These are phyloP conservation scores for Paspalum vaginatum DNA, from an alignment of 176 grass and related monocot species.

Conservation along the genomic window DNA sequence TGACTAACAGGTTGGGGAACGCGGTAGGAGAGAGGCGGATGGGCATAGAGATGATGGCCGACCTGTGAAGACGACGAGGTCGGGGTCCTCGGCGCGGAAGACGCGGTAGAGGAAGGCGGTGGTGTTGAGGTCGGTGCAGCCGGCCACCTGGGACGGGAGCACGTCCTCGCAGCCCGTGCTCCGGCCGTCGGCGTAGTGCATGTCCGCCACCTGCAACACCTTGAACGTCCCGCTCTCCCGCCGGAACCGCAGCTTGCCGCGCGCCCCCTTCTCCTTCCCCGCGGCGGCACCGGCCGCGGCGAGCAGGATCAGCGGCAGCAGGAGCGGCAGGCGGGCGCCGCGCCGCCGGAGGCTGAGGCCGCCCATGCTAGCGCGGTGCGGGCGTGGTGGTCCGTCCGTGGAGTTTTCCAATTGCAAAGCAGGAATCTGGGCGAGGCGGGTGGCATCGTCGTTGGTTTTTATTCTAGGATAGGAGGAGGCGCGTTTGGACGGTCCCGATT, in stretches of 20 bases:
- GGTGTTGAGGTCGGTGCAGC: conserved; percentile 98
- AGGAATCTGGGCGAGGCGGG: neutral
- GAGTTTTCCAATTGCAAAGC: neutral
- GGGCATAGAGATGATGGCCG: neutral
- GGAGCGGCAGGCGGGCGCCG: neutral
- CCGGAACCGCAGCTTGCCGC: conserved; percentile 57
- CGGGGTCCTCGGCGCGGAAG: conserved; percentile 79
- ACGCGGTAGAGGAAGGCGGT: conserved; percentile 88
- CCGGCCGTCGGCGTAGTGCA: conserved; percentile 88
- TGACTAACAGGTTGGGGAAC: neutral
- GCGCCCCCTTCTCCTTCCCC: conserved; percentile 13
- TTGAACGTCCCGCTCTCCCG: conserved; percentile 72
- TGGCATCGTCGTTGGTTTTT: neutral
- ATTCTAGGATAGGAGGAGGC: neutral
- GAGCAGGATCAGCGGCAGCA: neutral
- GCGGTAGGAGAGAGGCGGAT: neutral
- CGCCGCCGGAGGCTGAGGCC: conserved; percentile 4
- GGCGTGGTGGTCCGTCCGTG: too few species aligned
- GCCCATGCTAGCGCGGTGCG: neutral
- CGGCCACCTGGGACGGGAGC: conserved; percentile 50
- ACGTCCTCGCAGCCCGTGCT: conserved; percentile 73
- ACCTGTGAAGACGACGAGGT: conserved; percentile 98
- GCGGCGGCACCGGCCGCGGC: neutral
- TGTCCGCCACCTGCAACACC: conserved; percentile 93
- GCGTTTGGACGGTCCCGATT: conserved; percentile 30